Base-by-base conservation (phyloP, 352 stramenopile species). In the Phytophthora tubulina region DNA sequence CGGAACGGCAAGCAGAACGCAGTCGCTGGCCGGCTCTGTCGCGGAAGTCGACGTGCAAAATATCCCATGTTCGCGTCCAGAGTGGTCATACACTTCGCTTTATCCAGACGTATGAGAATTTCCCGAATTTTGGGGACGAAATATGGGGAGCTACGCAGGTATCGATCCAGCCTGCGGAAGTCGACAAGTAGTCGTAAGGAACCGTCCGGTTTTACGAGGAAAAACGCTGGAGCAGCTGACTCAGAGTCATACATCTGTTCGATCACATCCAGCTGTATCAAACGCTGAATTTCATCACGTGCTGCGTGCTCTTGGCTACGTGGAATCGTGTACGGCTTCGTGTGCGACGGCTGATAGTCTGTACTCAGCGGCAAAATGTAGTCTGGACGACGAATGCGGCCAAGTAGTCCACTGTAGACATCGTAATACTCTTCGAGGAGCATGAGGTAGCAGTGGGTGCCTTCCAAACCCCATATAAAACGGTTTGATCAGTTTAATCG, bases 11-110 rank as follows among this genome's bases (percentile, higher is more conserved):
- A 14, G 10, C 53, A 70, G 9, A 70, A 70, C 0, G 45, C 45
- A 3, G 45, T 64, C 0, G 21, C 1, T 30, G 42, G 11, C 0
- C 44, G 41, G 4, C 52, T 64, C n/a, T 64, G 21, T 2, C 6
- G 17, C 4, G 32, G 35, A 0, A 70, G 21, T 4, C 52, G 21
- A 32, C 63, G 6, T 4, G 36, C 63, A 32, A 49, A 70, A 21
- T 64, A 70, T 1, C 44, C 41, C 39, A 69, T 55, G 5, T 62
- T 62, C 0, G 53, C 63, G 27, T 63, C 63, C 0, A 63, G 32
- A 0, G 54, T 61, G 0, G 8, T 54, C 27, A 72, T 61, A 38
- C 36, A 70, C 44, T 63, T 63, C 2, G 46, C 36, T 13, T 70
- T 70, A 0, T 8, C 63, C 0, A 59, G 53, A 8, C 52, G 33